phyloP scores from a whole-genome alignment of 148 eudicot genomes.

The Rhododendron mucronatum region DNA sequence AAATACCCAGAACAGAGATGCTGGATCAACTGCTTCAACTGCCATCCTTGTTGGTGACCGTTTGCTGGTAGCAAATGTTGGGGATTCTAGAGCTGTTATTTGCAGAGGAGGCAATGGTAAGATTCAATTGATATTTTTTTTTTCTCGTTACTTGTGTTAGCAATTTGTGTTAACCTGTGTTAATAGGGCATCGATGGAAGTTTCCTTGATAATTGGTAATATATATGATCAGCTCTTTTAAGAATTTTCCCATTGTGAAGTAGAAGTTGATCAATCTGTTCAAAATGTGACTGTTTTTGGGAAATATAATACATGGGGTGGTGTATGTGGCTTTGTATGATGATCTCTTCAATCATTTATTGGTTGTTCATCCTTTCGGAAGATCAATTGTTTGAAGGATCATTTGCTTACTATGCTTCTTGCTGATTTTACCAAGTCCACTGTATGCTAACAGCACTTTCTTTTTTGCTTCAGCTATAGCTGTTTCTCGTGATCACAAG shows the following conservation, averaged over 20 bases:
- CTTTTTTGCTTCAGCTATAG: conserved; percentile 57
- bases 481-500: conserved; percentile 98
- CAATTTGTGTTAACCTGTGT: neutral
- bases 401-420: neutral
- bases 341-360: neutral
- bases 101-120: conserved; percentile 88
- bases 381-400: neutral
- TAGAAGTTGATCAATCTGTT: conserved; percentile 1
- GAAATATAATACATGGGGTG: neutral
- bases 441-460: neutral
- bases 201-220: neutral
- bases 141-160: neutral
- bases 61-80: conserved; percentile 92
- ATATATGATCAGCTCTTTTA: neutral
- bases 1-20: conserved; percentile 78
- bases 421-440: neutral
- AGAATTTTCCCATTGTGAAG: neutral
- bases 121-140: neutral
- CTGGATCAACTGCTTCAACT: conserved; percentile 98
- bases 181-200: neutral
- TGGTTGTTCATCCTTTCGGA: neutral
- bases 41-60: conserved; percentile 98
- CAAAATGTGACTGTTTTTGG: neutral
- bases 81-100: conserved; percentile 96
- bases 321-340: neutral